Percentiles rank a stretch among this genome's conserved stretches.
Conservation (phyloP, 2,329 filamentous ascomycete genomes). For the Neofusicoccum kwambonambiense region DNA sequence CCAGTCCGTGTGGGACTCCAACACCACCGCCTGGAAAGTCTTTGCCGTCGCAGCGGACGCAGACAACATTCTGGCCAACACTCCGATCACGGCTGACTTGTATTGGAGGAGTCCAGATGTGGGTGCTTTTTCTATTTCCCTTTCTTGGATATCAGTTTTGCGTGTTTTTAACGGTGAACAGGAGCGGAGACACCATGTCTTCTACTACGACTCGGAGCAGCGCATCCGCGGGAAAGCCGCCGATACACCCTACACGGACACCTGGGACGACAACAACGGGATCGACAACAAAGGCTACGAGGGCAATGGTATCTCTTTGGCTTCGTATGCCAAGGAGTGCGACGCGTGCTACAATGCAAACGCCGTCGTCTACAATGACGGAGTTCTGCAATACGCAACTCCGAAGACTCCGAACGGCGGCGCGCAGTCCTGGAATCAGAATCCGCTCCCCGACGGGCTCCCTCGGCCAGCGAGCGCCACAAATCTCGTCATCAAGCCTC, state of each 20-base stretch:
- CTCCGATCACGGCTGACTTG: not conserved
- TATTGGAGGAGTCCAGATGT: not conserved
- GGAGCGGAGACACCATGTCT: not conserved
- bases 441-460: not conserved
- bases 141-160: no score
- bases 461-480: not conserved
- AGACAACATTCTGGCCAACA: not conserved
- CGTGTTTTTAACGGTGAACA: not conserved
- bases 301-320: not conserved
- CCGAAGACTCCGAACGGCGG: not conserved
- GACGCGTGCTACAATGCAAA: not conserved
- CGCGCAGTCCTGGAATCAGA: not conserved
- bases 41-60: not conserved
- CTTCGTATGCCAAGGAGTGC: not conserved
- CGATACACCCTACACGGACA: not conserved
- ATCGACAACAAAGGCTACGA: not conserved
- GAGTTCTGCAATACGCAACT: not conserved
- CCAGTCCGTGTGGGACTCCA: not conserved
- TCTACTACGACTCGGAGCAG: not conserved
- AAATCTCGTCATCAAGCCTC: not conserved
- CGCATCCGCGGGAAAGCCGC: not conserved
- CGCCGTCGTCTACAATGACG: not conserved
- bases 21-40: not conserved
- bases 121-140: not conserved
- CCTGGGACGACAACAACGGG: not conserved